A percentile compares a stretch with the other conserved stretches of the same genome.
Evolutionary conservation across 148 eudicot genomes (phyloP).

Genomic region (Vaccinium vitisidaea): DNA sequence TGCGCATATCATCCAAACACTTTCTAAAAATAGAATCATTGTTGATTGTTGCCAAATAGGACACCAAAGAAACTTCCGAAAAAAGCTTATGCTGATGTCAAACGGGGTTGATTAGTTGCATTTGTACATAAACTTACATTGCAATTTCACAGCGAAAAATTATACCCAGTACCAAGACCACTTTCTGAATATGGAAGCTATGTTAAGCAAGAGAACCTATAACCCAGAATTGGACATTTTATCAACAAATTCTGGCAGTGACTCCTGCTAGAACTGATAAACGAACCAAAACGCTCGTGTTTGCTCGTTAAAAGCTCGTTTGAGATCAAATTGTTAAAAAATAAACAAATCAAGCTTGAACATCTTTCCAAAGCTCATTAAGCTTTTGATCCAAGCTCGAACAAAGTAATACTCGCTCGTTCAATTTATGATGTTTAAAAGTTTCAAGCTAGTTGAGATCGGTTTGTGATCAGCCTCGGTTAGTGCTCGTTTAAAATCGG

Average conservation of each 20-base stretch:
- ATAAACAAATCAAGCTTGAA: constrained; percentile 2
- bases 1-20: too few species aligned
- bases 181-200: too few species aligned
- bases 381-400: neutral
- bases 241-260: neutral
- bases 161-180: too few species aligned
- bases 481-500: neutral
- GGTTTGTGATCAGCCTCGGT: neutral
- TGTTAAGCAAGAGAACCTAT: too few species aligned
- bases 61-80: too few species aligned
- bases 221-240: neutral
- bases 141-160: too few species aligned
- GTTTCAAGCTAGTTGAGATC: neutral
- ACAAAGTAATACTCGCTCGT: neutral
- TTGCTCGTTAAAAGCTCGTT: neutral
- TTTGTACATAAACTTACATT: too few species aligned
- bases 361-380: neutral
- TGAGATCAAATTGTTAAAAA: neutral
- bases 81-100: too few species aligned
- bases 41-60: too few species aligned
- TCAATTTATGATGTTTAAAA: neutral
- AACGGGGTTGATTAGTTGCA: too few species aligned
- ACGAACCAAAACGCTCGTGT: neutral
- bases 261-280: neutral
- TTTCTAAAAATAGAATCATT: too few species aligned